A percentile compares a stretch with the other conserved stretches of the same genome.
Conservation (phyloP, 139 green algal species). For the Gonium pectorale region DNA sequence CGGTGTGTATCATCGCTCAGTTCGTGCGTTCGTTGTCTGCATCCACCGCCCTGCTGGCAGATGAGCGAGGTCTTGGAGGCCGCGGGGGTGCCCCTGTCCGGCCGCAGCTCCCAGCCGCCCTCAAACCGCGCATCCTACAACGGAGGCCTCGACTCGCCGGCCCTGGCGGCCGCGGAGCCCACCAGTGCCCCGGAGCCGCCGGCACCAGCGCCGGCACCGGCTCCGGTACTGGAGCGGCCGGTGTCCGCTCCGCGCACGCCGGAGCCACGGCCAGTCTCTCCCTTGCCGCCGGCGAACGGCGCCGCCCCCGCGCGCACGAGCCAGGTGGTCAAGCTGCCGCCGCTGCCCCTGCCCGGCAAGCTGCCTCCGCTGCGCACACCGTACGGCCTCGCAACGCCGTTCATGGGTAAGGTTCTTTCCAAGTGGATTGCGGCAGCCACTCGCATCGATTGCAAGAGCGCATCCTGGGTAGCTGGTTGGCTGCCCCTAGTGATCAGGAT, state of each 20-base stretch:
- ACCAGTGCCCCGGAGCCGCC: conserved; percentile 8
- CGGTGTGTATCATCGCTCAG: too few species aligned
- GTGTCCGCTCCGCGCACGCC: not conserved
- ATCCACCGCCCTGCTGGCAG: too few species aligned
- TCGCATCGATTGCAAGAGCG: too few species aligned
- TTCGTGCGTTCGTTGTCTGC: too few species aligned
- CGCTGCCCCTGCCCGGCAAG: conserved; percentile 3
- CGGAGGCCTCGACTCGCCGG: not conserved
- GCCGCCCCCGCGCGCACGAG: too few species aligned
- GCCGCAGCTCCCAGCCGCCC: not conserved
- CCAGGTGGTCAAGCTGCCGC: conserved; percentile 41
- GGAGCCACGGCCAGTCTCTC: not conserved
- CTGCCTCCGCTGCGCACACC: conserved; percentile 15
- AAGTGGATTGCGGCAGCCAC: too few species aligned
- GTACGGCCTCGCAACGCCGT: conserved; percentile 38
- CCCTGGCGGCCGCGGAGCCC: not conserved
- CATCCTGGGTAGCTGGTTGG: too few species aligned
- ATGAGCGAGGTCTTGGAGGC: conserved; percentile 30
- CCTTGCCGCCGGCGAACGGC: too few species aligned
- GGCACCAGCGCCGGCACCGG: not conserved
- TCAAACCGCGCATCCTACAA: not conserved
- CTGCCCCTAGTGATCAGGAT: too few species aligned
- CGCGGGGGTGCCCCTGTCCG: not conserved
- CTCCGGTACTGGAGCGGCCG: too few species aligned
- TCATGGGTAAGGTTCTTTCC: conserved; percentile 28